Evolutionary conservation across 2,329 filamentous ascomycete species (phyloP).

Genomic region (Cercospora citrullina): DNA sequence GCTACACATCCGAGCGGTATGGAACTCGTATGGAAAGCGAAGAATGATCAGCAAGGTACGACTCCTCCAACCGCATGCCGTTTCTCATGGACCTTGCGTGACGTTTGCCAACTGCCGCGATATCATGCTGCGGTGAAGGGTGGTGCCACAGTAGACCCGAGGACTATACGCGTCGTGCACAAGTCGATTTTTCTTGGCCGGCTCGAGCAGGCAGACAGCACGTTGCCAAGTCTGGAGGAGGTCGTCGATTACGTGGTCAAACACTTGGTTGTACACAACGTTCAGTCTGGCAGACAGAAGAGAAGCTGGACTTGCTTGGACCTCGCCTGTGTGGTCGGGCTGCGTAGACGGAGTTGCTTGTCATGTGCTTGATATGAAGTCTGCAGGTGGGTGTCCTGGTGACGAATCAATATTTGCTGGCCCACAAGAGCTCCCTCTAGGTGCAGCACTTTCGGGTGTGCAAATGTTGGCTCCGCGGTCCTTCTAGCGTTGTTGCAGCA

Average conservation of each 20-base stretch:
- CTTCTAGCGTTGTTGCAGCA: neutral
- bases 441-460: neutral
- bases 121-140: neutral
- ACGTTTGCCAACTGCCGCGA: neutral
- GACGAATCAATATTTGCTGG: constrained; percentile 5
- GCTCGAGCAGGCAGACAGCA: neutral
- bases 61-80: neutral
- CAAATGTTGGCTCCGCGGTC: constrained; percentile 1
- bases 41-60: neutral
- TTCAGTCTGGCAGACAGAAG: neutral
- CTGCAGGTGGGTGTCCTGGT: neutral
- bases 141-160: neutral
- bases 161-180: neutral
- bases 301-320: neutral
- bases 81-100: neutral
- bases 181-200: neutral
- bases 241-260: neutral
- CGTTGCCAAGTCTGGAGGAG: neutral
- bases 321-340: neutral
- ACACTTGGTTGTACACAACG: neutral
- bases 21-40: neutral
- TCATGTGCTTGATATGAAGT: neutral
- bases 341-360: neutral
- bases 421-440: neutral
- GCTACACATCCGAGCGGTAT: neutral